These are phyloP conservation scores for Candida patagonica DNA, from an alignment of 805 yeast genomes.

Conservation along the genomic window DNA sequence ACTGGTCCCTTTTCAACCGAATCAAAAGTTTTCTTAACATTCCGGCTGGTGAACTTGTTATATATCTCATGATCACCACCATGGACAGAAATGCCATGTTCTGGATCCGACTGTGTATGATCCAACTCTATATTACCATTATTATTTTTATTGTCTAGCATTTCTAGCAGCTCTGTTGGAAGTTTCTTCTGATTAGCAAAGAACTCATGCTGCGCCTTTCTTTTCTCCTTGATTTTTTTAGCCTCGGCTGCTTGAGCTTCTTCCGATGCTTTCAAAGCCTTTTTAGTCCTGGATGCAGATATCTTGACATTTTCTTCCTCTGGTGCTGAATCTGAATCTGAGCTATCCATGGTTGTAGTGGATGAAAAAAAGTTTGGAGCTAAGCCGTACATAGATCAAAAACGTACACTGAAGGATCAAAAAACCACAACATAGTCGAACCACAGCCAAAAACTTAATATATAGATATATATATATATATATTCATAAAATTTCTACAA, in stretches of 20 bases:
- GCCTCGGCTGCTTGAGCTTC: conserved; percentile 8
- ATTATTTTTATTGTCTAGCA: conserved; percentile 7
- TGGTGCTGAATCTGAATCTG: conserved; percentile 27
- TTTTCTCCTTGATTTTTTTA: conserved; percentile 18
- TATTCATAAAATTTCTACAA: background rate
- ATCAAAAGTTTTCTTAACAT: conserved; percentile 6
- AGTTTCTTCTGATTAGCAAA: conserved; percentile 6
- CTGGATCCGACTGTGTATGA: background rate
- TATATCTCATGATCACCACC: background rate
- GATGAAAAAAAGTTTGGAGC: background rate
- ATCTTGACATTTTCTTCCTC: conserved; percentile 25
- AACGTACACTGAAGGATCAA: background rate
- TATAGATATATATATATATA: background rate
- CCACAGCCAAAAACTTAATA: background rate
- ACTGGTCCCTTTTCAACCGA: conserved; percentile 20
- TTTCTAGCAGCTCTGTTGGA: conserved; percentile 20
- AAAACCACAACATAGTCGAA: background rate
- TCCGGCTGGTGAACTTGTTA: background rate
- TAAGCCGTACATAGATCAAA: background rate
- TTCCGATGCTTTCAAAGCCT: conserved; percentile 7
- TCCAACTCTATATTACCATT: background rate
- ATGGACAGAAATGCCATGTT: background rate
- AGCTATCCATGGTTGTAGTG: conserved; percentile 1
- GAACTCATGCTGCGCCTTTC: conserved; percentile 21
- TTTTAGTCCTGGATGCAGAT: conserved; percentile 10